A percentile compares a stretch with the other conserved stretches of the same genome.
These are phyloP conservation scores for Nannizzia gypsea DNA, from an alignment of 2,329 filamentous ascomycete genomes.

Conservation along the genomic window DNA sequence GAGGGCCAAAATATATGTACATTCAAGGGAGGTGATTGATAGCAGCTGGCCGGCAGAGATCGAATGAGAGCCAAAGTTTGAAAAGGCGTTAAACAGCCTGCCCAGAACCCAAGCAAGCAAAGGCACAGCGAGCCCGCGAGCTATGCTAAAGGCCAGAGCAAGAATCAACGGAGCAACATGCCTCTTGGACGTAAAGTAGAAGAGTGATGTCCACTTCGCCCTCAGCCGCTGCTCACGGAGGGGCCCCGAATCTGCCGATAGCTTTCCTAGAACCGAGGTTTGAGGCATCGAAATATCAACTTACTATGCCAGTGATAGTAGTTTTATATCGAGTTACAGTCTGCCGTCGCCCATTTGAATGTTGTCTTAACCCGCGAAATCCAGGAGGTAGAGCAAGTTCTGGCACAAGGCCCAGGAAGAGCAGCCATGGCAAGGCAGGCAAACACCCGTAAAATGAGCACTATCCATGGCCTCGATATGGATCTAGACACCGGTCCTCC, in stretches of 20 bases:
- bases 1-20: slow-evolving; percentile 50
- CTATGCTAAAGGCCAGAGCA: slow-evolving; percentile 46
- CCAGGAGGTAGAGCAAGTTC: neutral
- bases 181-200: slow-evolving; percentile 56
- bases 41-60: slow-evolving; percentile 43
- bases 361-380: neutral
- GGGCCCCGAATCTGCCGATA: neutral
- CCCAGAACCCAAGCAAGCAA: slow-evolving; percentile 60
- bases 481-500: neutral
- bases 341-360: neutral
- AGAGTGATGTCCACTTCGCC: slow-evolving; percentile 46
- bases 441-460: neutral
- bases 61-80: slow-evolving; percentile 49
- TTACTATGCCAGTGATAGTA: neutral
- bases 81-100: slow-evolving; percentile 59
- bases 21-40: slow-evolving; percentile 46
- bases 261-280: neutral
- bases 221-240: neutral
- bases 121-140: slow-evolving; percentile 53
- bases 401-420: neutral
- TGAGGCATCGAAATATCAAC: neutral
- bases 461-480: neutral
- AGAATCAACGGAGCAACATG: slow-evolving; percentile 46
- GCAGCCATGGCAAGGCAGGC: neutral
- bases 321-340: neutral